Conservation (phyloP, 768 basidiomycete species). For the Cytidiella melzeri region DNA sequence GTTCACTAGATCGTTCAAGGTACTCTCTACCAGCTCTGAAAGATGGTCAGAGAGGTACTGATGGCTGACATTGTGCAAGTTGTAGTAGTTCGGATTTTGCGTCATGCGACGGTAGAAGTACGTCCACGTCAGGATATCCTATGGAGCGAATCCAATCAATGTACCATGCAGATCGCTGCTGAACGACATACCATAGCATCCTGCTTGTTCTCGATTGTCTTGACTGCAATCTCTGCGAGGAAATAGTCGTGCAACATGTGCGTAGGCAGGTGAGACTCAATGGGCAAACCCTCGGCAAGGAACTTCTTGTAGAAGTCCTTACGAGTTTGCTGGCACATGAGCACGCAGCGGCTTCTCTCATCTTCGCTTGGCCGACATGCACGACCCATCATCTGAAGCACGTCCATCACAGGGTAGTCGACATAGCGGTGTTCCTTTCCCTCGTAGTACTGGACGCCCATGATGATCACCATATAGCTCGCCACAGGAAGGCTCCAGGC, state of each 20-base stretch:
- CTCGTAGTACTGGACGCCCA: slow-evolving; percentile 98
- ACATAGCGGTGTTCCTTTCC: slow-evolving; percentile 97
- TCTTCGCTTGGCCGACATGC: slow-evolving; percentile 90
- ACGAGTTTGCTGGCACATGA: slow-evolving; percentile 96
- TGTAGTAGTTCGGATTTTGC: slow-evolving; percentile 95
- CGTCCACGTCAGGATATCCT: slow-evolving; percentile 98
- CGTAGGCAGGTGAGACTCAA: slow-evolving; percentile 90
- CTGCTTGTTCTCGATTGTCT: slow-evolving; percentile 99
- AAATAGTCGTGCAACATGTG: slow-evolving; percentile 94
- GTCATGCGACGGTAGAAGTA: slow-evolving; percentile 98
- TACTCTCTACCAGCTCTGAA: slow-evolving; percentile 93
- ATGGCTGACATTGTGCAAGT: slow-evolving; percentile 91
- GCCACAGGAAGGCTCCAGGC: slow-evolving; percentile 94
- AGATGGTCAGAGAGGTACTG: slow-evolving; percentile 94
- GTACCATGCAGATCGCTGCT: no score
- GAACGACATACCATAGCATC: slow-evolving; percentile 69
- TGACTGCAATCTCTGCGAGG: slow-evolving; percentile 96
- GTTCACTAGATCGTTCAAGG: slow-evolving; percentile 83
- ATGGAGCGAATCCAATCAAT: no score
- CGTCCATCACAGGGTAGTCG: slow-evolving; percentile 97
- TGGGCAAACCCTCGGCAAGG: slow-evolving; percentile 92
- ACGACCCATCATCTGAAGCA: slow-evolving; percentile 99
- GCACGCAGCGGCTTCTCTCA: slow-evolving; percentile 84
- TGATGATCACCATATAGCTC: slow-evolving; percentile 97
- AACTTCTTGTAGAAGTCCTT: slow-evolving; percentile 99